Conservation (phyloP, 2,329 filamentous ascomycete genomes). For the Zymoseptoria tritici region DNA sequence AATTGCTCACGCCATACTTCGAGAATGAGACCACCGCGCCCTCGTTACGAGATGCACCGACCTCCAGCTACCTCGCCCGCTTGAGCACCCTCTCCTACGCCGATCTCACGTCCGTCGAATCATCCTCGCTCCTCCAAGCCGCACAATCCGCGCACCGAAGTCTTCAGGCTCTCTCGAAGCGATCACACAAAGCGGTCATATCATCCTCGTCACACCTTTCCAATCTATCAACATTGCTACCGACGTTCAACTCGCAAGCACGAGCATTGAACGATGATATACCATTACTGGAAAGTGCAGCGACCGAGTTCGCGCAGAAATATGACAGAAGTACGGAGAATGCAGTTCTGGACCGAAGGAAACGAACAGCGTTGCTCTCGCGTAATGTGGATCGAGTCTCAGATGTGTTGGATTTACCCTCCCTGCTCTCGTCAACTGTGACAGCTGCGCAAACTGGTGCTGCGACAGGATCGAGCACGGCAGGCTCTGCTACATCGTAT, state of each 20-base stretch:
- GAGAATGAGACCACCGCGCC: slow-evolving; percentile 36
- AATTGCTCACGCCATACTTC: slow-evolving; percentile 60
- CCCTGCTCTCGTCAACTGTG: slow-evolving; percentile 73
- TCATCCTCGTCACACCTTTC: slow-evolving; percentile 69
- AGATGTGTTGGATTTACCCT: slow-evolving; percentile 84
- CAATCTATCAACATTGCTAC: slow-evolving; percentile 65
- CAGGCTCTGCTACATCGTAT: slow-evolving; percentile 54
- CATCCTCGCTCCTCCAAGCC: slow-evolving; percentile 69
- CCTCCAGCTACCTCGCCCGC: slow-evolving; percentile 65
- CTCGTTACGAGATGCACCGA: slow-evolving; percentile 44
- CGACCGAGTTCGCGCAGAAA: slow-evolving; percentile 70
- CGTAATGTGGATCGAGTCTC: slow-evolving; percentile 83
- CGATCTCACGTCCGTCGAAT: slow-evolving; percentile 66
- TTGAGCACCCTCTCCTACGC: slow-evolving; percentile 70
- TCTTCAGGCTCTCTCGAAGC: slow-evolving; percentile 80
- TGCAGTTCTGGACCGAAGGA: slow-evolving; percentile 60
- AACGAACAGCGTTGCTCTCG: slow-evolving; percentile 71
- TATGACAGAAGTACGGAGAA: slow-evolving; percentile 66
- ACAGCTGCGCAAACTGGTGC: slow-evolving; percentile 39
- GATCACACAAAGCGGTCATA: slow-evolving; percentile 79
- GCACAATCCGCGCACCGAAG: slow-evolving; percentile 75
- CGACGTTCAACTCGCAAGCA: slow-evolving; percentile 58
- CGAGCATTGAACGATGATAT: slow-evolving; percentile 62
- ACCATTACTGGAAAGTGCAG: slow-evolving; percentile 69
- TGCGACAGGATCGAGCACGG: slow-evolving; percentile 42